Evolutionary conservation across 2,329 filamentous ascomycete genomes (phyloP), one percentile per base, ranked within the genome.

Genomic region (Davidsoniella virescens): DNA sequence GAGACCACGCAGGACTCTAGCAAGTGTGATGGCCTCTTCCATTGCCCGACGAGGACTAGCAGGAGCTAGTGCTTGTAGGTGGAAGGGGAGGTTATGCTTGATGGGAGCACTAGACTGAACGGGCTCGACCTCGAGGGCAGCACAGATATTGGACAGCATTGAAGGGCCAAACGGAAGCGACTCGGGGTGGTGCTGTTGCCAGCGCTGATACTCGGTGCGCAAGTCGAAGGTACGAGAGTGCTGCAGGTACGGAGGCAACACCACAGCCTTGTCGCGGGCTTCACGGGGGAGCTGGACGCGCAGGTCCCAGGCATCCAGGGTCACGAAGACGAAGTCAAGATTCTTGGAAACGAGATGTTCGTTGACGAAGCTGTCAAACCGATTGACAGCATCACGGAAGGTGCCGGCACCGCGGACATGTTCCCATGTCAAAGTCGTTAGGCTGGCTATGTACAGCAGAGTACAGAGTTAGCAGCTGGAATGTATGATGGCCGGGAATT

Each of bases 361-460:
- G 59, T 83, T 82, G 62, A 87, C 87, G 65, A 95, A 98, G 56
- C 82, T 75, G 67, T 94, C 88, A 69, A 98, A 95, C 59, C 87
- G 85, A 67, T 84, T 86, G 70, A 98, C 84, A 58, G 92, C 92
- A 69, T 96, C 92, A 60, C 90, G 82, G 78, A 96, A 98, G 58
- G 87, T 90, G 58, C 92, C 92, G 64, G 92, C 90, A 66, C 90
- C 93, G 64, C 90, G 84, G 64, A 98, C 92, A 70, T 98, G 90
- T 67, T 98, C 92, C 92, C 92, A 98, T 50, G 92, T 96, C 60
- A 98, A 73, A 57, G 92, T 98, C 43, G 92, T 98, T 65, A 98
- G 47, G 70, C 88, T 95, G 63, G 92, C 88, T 95, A 61, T 55
- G 55, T 54, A 49, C 23, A 43, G 41, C 40, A 38, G 25, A 23